These are phyloP conservation scores for Millerozyma miso DNA, from an alignment of 805 yeast species.

Conservation along the genomic window DNA sequence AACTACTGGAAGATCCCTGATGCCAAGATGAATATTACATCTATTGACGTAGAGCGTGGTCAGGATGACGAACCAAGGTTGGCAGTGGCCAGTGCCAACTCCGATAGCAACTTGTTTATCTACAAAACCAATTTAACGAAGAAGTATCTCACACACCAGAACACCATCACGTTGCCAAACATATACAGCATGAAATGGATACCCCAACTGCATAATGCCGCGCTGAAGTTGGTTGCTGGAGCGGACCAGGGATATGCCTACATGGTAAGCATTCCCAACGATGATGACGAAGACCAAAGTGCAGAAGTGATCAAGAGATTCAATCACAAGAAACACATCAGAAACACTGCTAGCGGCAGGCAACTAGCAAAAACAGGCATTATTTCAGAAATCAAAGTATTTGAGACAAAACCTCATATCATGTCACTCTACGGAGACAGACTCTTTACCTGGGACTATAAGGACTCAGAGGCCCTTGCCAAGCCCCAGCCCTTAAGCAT, in stretches of 20 bases:
- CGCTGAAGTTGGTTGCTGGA: slow-evolving; percentile 52
- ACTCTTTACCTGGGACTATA: slow-evolving; percentile 73
- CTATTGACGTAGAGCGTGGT: slow-evolving; percentile 27
- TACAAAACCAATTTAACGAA: slow-evolving; percentile 41
- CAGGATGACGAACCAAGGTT: slow-evolving; percentile 30
- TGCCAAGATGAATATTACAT: slow-evolving; percentile 40
- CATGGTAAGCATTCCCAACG: slow-evolving; percentile 58
- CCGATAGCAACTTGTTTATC: slow-evolving; percentile 45
- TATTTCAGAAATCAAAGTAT: slow-evolving; percentile 25
- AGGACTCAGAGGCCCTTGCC: slow-evolving; percentile 42
- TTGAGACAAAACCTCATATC: slow-evolving; percentile 33
- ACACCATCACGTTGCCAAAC: slow-evolving; percentile 55
- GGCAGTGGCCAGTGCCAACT: slow-evolving; percentile 51
- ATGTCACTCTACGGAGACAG: slow-evolving; percentile 64
- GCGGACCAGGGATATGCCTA: slow-evolving; percentile 74
- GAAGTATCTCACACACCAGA: slow-evolving; percentile 49
- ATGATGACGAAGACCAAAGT: slow-evolving; percentile 28
- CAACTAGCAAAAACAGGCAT: slow-evolving; percentile 17
- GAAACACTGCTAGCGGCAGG: slow-evolving; percentile 19
- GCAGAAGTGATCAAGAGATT: slow-evolving; percentile 78
- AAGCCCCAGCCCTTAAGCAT: slow-evolving; percentile 51
- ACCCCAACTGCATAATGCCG: slow-evolving; percentile 31
- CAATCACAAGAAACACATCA: slow-evolving; percentile 69
- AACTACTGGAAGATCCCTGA: slow-evolving; percentile 46
- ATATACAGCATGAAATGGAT: slow-evolving; percentile 54